Evolutionary conservation across 805 yeast species (phyloP), one percentile per base, ranked within the genome.

Genomic region (Pichia deserticola): DNA sequence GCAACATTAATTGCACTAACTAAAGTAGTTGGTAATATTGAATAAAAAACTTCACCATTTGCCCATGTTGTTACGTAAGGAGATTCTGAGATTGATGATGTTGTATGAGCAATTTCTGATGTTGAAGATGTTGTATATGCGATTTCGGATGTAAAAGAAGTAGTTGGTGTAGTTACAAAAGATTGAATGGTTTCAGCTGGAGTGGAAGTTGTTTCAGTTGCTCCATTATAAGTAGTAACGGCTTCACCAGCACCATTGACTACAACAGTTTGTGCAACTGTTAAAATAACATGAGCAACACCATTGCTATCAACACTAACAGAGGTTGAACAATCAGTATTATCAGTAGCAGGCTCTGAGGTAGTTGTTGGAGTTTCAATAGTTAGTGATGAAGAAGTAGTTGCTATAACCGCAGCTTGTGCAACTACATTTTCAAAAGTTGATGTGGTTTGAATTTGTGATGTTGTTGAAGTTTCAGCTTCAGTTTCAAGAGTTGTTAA

Each of bases 41-140:
- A 44, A 35, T 49, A 40, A n/a, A 52, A 52, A 5, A 48, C 48
- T 47, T 52, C 51, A 39, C 55, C 55, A 9, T 45, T 45, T 28
- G 53, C 28, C 38, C 45, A 43, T 10, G 55, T 52, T 5, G 55
- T 50, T 15, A 49, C 48, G 36, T 28, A 35, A 20, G 8, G 20
- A n/a, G 30, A 38, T 4, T 15, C 39, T 5, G 40, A 35, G n/a
- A 36, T 25, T 27, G 50, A 38, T 27, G 35, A 3, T n/a, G 40
- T 9, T 27, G 42, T n/a, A 13, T 36, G 3, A 28, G 3, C 20
- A 20, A 20, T 20, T 20, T 20, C 20, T 20, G 32, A 30, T 7
- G 32, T 7, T 30, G 32, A 30, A 30, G 32, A 30, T 30, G 32
- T 30, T 30, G 32, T 30, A 7, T 6, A 30, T 1, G 13, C 29